These are phyloP conservation scores for Turnera subulata DNA, from an alignment of 345 rosid species.

Conservation along the genomic window DNA sequence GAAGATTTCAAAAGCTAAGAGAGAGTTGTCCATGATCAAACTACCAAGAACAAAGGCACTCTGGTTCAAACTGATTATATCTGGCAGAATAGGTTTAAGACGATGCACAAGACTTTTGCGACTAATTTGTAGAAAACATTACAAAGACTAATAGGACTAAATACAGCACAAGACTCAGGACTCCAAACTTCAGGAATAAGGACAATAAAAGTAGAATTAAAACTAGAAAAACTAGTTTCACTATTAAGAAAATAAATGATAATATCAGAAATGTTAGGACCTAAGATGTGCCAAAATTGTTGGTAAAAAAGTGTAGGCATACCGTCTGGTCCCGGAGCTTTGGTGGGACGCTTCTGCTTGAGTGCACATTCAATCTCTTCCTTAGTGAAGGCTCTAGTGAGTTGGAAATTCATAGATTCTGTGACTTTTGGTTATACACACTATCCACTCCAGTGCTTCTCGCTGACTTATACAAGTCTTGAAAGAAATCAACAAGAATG, in stretches of 20 bases:
- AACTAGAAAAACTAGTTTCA: background rate
- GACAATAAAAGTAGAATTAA: background rate
- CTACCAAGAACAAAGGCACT: too few species aligned
- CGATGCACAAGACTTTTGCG: background rate
- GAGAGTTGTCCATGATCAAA: too few species aligned
- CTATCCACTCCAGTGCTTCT: background rate
- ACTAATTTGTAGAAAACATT: too few species aligned
- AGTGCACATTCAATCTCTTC: background rate
- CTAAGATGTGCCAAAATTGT: background rate
- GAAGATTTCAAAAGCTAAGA: too few species aligned
- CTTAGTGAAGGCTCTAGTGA: background rate
- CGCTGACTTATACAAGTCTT: too few species aligned
- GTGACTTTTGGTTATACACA: background rate
- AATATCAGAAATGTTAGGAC: background rate
- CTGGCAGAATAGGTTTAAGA: too few species aligned
- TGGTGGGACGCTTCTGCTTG: background rate
- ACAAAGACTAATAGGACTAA: too few species aligned
- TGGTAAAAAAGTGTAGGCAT: too few species aligned
- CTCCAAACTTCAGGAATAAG: background rate
- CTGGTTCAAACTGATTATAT: too few species aligned
- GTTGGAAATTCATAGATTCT: background rate
- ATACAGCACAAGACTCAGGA: background rate
- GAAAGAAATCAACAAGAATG: background rate
- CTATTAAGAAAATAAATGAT: too few species aligned
- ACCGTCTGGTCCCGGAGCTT: background rate